phyloP scores from a whole-genome alignment of 1,284 basidiomycete species.

The Austroboletus novae-zelandiae region DNA sequence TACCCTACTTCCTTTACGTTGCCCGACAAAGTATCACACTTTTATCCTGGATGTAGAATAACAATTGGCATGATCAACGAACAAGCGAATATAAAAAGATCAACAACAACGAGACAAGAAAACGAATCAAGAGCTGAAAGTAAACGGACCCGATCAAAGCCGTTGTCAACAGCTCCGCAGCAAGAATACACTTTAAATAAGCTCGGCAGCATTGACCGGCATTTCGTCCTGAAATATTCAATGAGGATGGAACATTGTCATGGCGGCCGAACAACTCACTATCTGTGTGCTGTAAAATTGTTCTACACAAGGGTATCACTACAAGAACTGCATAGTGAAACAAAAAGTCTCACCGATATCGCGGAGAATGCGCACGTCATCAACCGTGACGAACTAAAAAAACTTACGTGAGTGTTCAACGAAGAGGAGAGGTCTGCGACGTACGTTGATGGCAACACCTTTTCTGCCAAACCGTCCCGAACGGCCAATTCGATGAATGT shows the following conservation, averaged over 20 bases:
- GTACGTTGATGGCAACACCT: constrained; percentile 88
- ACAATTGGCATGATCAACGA: too few relatives aligned
- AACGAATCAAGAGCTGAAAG: neutral
- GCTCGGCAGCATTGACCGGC: constrained; percentile 89
- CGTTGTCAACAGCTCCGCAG: constrained; percentile 1
- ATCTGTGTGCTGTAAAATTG: constrained; percentile 90
- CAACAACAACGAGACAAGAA: too few relatives aligned
- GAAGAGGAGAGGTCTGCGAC: constrained; percentile 23
- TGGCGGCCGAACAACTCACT: constrained; percentile 42
- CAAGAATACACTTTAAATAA: constrained; percentile 50
- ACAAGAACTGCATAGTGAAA: constrained; percentile 1
- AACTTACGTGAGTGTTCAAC: constrained; percentile 7
- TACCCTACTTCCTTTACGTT: too few relatives aligned
- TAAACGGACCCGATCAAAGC: constrained; percentile 1
- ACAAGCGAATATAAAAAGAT: too few relatives aligned
- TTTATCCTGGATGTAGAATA: too few relatives aligned
- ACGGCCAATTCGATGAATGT: constrained; percentile 96
- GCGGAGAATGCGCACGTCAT: constrained; percentile 86
- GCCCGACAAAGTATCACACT: too few relatives aligned
- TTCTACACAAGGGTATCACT: constrained; percentile 45
- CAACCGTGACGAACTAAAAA: constrained; percentile 83
- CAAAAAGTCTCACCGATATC: constrained; percentile 70
- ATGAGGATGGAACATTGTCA: constrained; percentile 1
- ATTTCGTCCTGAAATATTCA: constrained; percentile 73
- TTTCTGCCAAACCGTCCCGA: constrained; percentile 94